Conservation (phyloP, 192 early-diverging fungal species). For the Mycoemilia scoparia region DNA sequence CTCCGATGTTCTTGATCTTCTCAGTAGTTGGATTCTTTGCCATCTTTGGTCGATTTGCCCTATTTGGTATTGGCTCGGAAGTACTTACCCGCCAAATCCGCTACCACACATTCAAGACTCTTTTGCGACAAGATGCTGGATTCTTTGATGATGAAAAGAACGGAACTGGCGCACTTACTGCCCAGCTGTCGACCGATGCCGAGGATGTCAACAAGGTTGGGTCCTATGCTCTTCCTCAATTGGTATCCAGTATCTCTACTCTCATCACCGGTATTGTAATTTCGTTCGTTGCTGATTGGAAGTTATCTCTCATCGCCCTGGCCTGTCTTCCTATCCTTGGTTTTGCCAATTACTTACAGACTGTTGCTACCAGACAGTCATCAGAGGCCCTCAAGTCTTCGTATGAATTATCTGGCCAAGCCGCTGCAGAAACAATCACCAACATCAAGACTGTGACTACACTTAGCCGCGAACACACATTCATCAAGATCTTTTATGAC, state of each 20-base stretch:
- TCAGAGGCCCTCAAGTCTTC: slow-evolving; percentile 34
- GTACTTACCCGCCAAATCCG: slow-evolving; percentile 42
- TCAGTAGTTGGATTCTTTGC: slow-evolving; percentile 29
- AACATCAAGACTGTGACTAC: slow-evolving; percentile 71
- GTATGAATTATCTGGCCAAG: slow-evolving; percentile 44
- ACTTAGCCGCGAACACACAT: slow-evolving; percentile 36
- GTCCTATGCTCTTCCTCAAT: slow-evolving; percentile 16
- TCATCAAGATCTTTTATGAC: slow-evolving; percentile 23
- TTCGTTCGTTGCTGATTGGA: slow-evolving; percentile 39
- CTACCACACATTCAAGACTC: slow-evolving; percentile 37
- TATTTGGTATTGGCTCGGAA: slow-evolving; percentile 45
- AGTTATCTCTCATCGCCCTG: slow-evolving; percentile 42
- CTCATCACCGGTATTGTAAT: slow-evolving; percentile 16
- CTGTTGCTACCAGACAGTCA: slow-evolving; percentile 26
- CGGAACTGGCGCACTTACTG: slow-evolving; percentile 49
- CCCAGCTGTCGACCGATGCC: slow-evolving; percentile 53
- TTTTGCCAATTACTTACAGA: slow-evolving; percentile 43
- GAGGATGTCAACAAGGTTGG: slow-evolving; percentile 28
- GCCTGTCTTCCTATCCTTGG: slow-evolving; percentile 47
- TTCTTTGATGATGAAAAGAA: slow-evolving; percentile 57
- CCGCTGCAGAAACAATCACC: slow-evolving; percentile 68
- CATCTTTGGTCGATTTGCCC: slow-evolving; percentile 29
- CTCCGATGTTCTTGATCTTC: slow-evolving; percentile 25
- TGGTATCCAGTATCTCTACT: slow-evolving; percentile 11
- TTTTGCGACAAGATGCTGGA: slow-evolving; percentile 49